These are phyloP conservation scores for Cnidoscolus chayamansa DNA, from an alignment of 441 rosid species.

Conservation along the genomic window DNA sequence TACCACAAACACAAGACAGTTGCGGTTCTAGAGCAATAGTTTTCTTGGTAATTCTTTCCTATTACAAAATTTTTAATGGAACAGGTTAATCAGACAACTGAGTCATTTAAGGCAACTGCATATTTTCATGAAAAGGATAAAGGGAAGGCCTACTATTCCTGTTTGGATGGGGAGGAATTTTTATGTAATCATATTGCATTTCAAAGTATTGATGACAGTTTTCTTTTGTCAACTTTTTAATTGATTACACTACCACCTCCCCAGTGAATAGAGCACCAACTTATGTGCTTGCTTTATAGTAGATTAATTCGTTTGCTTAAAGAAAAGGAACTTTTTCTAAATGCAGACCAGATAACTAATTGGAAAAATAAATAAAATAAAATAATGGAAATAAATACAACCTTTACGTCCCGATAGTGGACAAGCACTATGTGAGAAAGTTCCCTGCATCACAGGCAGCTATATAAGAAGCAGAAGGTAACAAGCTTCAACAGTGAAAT, in stretches of 20 bases:
- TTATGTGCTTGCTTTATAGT: too few relatives aligned
- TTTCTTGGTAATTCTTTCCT: not conserved
- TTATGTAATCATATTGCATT: not conserved
- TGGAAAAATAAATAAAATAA: too few relatives aligned
- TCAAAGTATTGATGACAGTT: not conserved
- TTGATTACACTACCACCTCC: too few relatives aligned
- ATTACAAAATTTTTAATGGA: not conserved
- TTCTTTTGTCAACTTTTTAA: not conserved
- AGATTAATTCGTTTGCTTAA: not conserved
- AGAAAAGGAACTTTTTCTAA: not conserved
- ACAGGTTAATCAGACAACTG: not conserved
- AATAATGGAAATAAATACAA: too few relatives aligned
- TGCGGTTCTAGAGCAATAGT: not conserved
- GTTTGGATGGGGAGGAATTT: not conserved
- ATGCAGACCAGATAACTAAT: too few relatives aligned
- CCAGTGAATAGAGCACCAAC: too few relatives aligned
- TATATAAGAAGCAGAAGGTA: not conserved
- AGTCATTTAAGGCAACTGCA: not conserved
- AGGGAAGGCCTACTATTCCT: not conserved
- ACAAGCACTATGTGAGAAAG: conserved; percentile 80
- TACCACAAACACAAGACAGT: not conserved
- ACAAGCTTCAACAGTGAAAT: not conserved
- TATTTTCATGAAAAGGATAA: conserved; percentile 3
- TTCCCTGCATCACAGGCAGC: conserved; percentile 49
- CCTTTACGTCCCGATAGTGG: conserved; percentile 83